Evolutionary conservation across 345 rosid genomes (phyloP).

Genomic region (Aquilaria yunnanensis): DNA sequence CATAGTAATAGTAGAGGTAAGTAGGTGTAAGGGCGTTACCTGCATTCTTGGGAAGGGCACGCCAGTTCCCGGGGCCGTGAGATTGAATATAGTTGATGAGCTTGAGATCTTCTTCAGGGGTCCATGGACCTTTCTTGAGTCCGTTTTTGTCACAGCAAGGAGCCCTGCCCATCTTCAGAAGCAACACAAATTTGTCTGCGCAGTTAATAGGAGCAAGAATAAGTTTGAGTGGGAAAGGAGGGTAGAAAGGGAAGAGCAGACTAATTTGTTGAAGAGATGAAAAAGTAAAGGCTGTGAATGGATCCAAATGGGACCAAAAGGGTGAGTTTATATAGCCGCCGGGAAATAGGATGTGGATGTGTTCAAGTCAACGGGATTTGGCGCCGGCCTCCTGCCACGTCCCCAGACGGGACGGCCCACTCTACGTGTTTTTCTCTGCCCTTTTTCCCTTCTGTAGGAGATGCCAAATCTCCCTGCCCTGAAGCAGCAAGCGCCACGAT

Average conservation of each 20-base stretch:
- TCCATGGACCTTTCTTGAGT: conserved; percentile 87
- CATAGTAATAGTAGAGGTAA: too few relatives aligned
- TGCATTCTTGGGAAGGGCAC: conserved; percentile 67
- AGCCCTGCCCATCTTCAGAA: conserved; percentile 55
- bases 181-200: neutral
- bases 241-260: too few relatives aligned
- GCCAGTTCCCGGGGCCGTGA: conserved; percentile 77
- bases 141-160: conserved; percentile 84
- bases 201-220: neutral
- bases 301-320: conserved; percentile 8
- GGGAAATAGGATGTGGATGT: neutral
- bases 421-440: too few relatives aligned
- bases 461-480: too few relatives aligned
- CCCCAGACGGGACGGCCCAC: neutral
- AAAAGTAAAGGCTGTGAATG: neutral
- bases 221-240: neutral
- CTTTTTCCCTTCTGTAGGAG: too few relatives aligned
- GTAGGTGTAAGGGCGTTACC: conserved; percentile 26
- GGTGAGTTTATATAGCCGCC: conserved; percentile 10
- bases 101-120: conserved; percentile 67
- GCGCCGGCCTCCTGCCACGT: conserved; percentile 33
- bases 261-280: too few relatives aligned
- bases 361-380: conserved; percentile 39
- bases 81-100: conserved; percentile 48
- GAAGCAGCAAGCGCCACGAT: too few relatives aligned